These are phyloP conservation scores for Globisporangium mamillatum DNA, from an alignment of 352 stramenopile genomes.

Conservation along the genomic window DNA sequence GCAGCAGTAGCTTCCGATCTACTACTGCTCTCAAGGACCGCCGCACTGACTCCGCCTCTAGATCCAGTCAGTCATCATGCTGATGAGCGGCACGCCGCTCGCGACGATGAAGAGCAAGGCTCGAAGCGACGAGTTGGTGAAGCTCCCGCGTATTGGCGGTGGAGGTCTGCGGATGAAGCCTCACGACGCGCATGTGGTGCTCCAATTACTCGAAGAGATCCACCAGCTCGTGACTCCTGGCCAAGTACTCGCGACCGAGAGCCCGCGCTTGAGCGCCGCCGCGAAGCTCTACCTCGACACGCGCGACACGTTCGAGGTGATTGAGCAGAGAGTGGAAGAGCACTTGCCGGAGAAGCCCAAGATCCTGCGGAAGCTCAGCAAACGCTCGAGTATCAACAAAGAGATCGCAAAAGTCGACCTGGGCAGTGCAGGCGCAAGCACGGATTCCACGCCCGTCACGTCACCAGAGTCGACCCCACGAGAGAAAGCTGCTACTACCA, in stretches of 20 bases:
- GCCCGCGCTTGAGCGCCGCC: slow-evolving; percentile 46
- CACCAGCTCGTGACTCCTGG: slow-evolving; percentile 30
- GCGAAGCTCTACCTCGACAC: slow-evolving; percentile 77
- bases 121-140: not conserved
- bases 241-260: slow-evolving; percentile 28
- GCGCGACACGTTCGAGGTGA: slow-evolving; percentile 66
- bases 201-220: slow-evolving; percentile 76
- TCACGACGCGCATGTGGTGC: slow-evolving; percentile 55
- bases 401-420: slow-evolving; percentile 1
- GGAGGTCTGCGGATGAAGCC: not conserved
- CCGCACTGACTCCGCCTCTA: not conserved
- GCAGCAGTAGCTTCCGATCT: not conserved
- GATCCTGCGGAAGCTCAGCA: slow-evolving; percentile 56
- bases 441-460: not conserved
- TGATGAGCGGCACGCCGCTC: slow-evolving; percentile 10
- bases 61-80: not conserved
- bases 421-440: not conserved
- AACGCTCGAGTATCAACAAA: slow-evolving; percentile 24
- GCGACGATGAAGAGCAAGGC: slow-evolving; percentile 5
- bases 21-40: not conserved
- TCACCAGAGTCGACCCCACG: slow-evolving; percentile 10
- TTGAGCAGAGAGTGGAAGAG: slow-evolving; percentile 55
- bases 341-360: slow-evolving; percentile 39
- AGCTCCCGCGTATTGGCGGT: not conserved
- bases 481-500: not conserved